phyloP scores from a whole-genome alignment of 169 alveolate genomes.

The Plasmodium ovale region DNA sequence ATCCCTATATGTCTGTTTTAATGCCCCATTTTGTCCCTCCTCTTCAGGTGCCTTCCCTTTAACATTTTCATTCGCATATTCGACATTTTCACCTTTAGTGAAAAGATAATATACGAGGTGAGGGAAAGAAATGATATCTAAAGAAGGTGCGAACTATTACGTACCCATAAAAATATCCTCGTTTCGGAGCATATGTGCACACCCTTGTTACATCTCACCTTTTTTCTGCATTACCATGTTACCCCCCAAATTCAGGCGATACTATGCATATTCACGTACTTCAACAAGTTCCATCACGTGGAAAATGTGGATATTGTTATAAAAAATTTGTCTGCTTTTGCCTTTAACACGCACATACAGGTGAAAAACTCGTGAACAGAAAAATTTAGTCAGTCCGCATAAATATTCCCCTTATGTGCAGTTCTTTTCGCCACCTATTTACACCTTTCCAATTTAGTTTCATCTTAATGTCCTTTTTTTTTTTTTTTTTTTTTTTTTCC shows the following conservation, averaged over 20 bases:
- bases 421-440: background rate
- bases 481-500: too few species aligned
- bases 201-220: too few species aligned
- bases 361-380: background rate
- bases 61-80: slow-evolving; percentile 60
- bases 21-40: background rate
- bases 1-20: background rate
- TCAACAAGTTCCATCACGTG: slow-evolving; percentile 38
- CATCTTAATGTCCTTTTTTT: background rate
- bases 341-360: slow-evolving; percentile 49
- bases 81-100: slow-evolving; percentile 68
- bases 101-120: slow-evolving; percentile 71
- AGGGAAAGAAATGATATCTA: background rate
- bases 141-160: background rate
- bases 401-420: background rate
- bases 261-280: slow-evolving; percentile 51
- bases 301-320: slow-evolving; percentile 60
- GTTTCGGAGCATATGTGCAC: background rate
- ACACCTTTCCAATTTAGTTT: background rate
- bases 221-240: background rate
- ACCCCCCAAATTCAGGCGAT: slow-evolving; percentile 13
- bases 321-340: slow-evolving; percentile 50
- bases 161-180: too few species aligned
- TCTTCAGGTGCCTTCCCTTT: slow-evolving; percentile 64
- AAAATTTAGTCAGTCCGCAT: too few species aligned